phyloP scores from a whole-genome alignment of 306 rosid species.

The Castanopsis chinensis region DNA sequence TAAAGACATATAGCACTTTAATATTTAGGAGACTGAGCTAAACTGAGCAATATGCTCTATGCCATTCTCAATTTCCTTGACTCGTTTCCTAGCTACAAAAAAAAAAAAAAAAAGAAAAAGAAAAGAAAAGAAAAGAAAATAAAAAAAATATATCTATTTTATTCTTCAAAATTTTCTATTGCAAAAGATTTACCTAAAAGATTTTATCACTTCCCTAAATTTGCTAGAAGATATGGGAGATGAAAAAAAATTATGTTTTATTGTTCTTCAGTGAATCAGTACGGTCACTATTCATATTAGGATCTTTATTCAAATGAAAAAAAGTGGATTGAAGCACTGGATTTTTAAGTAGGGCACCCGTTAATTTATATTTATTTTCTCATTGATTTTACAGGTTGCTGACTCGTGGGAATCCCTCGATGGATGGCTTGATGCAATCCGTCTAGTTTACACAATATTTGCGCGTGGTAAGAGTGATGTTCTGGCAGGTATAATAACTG shows the following conservation, averaged over 20 bases:
- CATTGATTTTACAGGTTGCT: conserved; percentile 61
- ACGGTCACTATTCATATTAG: background rate
- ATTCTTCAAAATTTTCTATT: background rate
- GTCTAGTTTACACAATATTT: conserved; percentile 87
- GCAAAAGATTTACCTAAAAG: background rate
- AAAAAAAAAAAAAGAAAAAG: too few relatives aligned
- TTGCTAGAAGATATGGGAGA: background rate
- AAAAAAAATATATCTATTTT: background rate
- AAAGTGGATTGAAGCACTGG: background rate
- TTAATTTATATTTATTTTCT: background rate
- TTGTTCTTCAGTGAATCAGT: background rate
- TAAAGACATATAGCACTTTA: background rate
- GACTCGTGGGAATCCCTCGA: conserved; percentile 96
- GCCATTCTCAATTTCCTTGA: background rate
- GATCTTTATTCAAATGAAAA: background rate
- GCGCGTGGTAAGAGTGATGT: conserved; percentile 91
- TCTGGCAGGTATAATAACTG: conserved; percentile 80
- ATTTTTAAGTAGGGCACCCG: background rate
- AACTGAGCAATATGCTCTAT: background rate
- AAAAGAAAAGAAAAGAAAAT: too few relatives aligned
- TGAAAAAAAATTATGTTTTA: background rate
- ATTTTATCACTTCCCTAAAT: background rate
- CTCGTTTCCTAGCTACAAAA: too few relatives aligned
- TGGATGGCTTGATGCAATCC: conserved; percentile 97
- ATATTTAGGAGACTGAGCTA: background rate